A percentile compares a stretch with the other conserved stretches of the same genome.
Evolutionary conservation across 345 rosid genomes (phyloP).

Genomic region (Limnanthes douglasii): DNA sequence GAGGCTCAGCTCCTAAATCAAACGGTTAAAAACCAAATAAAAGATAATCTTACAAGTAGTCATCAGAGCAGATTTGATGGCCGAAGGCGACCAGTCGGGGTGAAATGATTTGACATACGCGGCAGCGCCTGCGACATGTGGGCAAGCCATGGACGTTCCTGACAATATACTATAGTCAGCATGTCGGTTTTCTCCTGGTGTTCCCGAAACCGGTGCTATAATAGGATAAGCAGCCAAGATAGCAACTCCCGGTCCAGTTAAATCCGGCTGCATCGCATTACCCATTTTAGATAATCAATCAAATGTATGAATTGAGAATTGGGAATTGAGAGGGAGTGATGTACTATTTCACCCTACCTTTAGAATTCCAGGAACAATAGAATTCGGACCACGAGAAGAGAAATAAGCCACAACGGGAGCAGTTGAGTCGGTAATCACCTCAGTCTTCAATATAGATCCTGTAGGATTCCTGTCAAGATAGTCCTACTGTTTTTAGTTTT

Average conservation of each 20-base stretch:
- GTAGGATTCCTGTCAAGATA: constrained; percentile 9
- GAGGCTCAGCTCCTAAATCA: too few species aligned
- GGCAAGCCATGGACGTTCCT: constrained; percentile 38
- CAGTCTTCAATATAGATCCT: constrained; percentile 17
- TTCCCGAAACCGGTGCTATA: constrained; percentile 2
- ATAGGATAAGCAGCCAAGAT: constrained; percentile 41
- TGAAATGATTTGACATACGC: constrained; percentile 28
- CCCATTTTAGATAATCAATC: neutral
- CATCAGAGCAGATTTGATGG: constrained; percentile 32
- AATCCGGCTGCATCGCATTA: constrained; percentile 35
- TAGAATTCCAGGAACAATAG: constrained; percentile 23
- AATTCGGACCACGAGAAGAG: constrained; percentile 45
- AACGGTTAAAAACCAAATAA: too few species aligned
- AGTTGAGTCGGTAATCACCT: constrained; percentile 7
- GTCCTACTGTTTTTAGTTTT: neutral
- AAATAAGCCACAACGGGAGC: constrained; percentile 22
- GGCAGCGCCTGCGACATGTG: constrained; percentile 24
- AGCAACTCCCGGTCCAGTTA: constrained; percentile 36
- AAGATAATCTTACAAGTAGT: constrained; percentile 19
- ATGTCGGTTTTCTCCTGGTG: constrained; percentile 7
- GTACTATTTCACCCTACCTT: constrained; percentile 13
- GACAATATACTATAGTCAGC: constrained; percentile 11
- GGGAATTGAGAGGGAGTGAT: neutral
- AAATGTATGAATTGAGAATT: neutral
- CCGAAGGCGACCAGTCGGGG: constrained; percentile 44